A percentile compares a stretch with the other conserved stretches of the same genome.
phyloP scores from a whole-genome alignment of 345 rosid species.

The Trapa bicornis region DNA sequence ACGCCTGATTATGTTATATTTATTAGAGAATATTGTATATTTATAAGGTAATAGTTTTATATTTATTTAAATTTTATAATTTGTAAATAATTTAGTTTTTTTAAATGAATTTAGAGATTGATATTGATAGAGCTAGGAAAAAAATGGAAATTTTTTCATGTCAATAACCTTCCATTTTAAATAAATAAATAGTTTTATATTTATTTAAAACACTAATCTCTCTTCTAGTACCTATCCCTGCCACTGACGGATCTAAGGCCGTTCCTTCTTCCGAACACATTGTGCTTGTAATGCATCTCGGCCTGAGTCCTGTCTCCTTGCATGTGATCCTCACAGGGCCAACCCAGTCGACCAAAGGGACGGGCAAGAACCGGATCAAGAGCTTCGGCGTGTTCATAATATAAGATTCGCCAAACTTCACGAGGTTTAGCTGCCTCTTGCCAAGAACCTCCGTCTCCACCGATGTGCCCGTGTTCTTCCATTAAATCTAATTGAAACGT shows the following conservation, averaged over 20 bases:
- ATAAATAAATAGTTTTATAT: too few relatives aligned
- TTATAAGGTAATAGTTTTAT: too few relatives aligned
- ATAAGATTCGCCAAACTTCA: constrained; percentile 45
- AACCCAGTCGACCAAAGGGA: constrained; percentile 49
- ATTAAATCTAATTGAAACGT: background rate
- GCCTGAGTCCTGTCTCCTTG: constrained; percentile 56
- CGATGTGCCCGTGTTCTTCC: constrained; percentile 30
- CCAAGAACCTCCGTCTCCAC: constrained; percentile 62
- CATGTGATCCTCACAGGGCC: constrained; percentile 48
- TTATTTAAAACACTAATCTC: too few relatives aligned
- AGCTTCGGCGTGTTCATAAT: constrained; percentile 74
- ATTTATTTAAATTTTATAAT: too few relatives aligned
- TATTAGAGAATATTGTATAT: too few relatives aligned
- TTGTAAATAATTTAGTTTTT: too few relatives aligned
- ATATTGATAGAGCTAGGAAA: too few relatives aligned
- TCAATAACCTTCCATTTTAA: too few relatives aligned
- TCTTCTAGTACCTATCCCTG: constrained; percentile 2
- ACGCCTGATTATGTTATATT: too few relatives aligned
- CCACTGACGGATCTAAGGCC: constrained; percentile 43
- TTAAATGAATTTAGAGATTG: too few relatives aligned
- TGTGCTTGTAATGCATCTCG: constrained; percentile 30
- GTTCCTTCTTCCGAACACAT: constrained; percentile 26
- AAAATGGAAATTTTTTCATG: too few relatives aligned
- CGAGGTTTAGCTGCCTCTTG: constrained; percentile 47
- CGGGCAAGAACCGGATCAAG: constrained; percentile 47